Evolutionary conservation across 768 basidiomycete genomes (phyloP), one percentile per base, ranked within the genome.

Genomic region (Leccinum fibrillosum): DNA sequence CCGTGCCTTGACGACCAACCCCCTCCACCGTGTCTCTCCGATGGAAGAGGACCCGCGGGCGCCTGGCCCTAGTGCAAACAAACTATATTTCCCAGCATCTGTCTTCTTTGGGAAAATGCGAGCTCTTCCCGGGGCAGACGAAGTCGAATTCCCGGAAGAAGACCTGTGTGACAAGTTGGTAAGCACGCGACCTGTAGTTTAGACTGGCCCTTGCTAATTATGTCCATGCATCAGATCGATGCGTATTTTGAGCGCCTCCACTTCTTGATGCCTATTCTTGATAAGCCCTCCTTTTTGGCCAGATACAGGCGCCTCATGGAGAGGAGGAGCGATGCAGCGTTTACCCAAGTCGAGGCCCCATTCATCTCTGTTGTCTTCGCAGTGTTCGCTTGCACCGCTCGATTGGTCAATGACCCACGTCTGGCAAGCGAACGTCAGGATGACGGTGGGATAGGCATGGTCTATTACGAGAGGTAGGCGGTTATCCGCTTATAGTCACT

Each of bases 141-240:
- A 94, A 73, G 92, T 92, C 39, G 92, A 94, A 74, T 93, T 85
- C 63, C 92, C 92, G 15, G 85, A 86, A 25, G 82, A 89, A 62
- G 92, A 94, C 72, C 77, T 94, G 49, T 91, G 90, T 39, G 90
- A 94, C 75, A 92, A 90, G 73, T 76, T 94, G 71, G 92, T 92
- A 69, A 64, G 87, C 79, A 42, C 34, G 60, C 53, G 42, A 60
- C 54, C 50, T 52, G 47, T 62, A 35, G 30, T 57, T 51, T 67
- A 58, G 57, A 55, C 57, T 51, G 32, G 45, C 58, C 30, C 52
- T 34, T 64, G 42, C 61, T 65, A 59, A 66, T 65, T 69, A 68
- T 66, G 66, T 63, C 52, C 52, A 49, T 60, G 47, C 21, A 59
- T 51, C 64, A 93, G 93, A 84, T 95, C 62, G 83, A 90, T 53